Base-by-base conservation (phyloP, 1,284 basidiomycete genomes). In the Uromyces viciae-fabae region DNA sequence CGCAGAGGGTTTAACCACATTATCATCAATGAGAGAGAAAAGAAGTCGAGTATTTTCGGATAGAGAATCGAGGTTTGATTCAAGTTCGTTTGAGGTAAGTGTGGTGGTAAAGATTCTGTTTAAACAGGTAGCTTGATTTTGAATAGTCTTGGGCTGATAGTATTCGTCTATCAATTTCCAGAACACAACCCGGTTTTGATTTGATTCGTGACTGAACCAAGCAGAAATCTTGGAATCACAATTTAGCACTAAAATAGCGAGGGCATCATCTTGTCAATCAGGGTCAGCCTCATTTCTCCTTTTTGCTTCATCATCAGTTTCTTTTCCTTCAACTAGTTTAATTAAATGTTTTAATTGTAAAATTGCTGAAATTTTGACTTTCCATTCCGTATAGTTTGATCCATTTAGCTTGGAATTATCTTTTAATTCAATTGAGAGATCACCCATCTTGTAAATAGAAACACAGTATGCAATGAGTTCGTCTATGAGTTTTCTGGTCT, bases 61-160 rank as follows among this genome's bases (percentile, higher is more conserved):
- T n/a, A 52, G 49, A 14, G 14, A 14, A n/a, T 52, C n/a, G 49
- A 40, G 64, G 36, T 31, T 68, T 3, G 9, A 3, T 42, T 46
- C 64, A 42, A 68, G 36, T 14, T 72, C 52, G 42, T 52, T 49
- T 17, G 40, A 33, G 42, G 4, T 19, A 33, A 72, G 8, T 15
- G 52, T 25, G 25, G 69, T 72, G 69, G 69, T 17, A 33, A 54
- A 43, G 19, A 72, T 72, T 31, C 28, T 19, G 25, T 52, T 49
- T 11, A 68, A 38, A n/a, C 42, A 68, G 5, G 64, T 68, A 3
- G 64, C 42, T 25, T 68, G 64, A 36, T 68, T 68, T 36, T 68
- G 64, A n/a, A 68, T 33, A 31, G 62, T 31, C 36, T 66, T 66
- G 28, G 62, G 62, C n/a, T 66, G 62, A 66, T 66, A 66, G 38